A percentile compares a stretch with the other conserved stretches of the same genome.
Conservation (phyloP, 805 yeast species). For the Schizosaccharomyces cryophilus region DNA sequence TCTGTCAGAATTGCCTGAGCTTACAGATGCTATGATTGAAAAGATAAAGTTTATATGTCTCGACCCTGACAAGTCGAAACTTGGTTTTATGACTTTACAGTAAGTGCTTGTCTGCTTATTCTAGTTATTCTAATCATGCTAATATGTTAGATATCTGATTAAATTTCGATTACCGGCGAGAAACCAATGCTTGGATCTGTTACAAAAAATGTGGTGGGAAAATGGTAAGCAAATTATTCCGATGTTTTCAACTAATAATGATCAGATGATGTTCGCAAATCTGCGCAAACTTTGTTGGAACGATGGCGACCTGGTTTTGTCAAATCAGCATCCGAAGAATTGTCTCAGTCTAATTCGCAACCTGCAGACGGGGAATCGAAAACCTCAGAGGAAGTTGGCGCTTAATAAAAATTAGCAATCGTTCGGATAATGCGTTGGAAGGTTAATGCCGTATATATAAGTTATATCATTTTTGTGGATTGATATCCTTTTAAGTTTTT, state of each 20-base stretch:
- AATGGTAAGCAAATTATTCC: constrained; percentile 4
- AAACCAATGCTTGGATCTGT: constrained; percentile 17
- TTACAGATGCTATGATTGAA: constrained; percentile 35
- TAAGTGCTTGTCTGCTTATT: constrained; percentile 11
- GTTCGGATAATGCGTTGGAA: too few relatives aligned
- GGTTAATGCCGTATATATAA: too few relatives aligned
- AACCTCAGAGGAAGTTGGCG: background rate
- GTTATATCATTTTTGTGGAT: background rate
- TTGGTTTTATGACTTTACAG: constrained; percentile 66
- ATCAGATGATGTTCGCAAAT: background rate
- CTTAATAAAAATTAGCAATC: background rate
- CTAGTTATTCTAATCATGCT: background rate
- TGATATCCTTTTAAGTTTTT: too few relatives aligned
- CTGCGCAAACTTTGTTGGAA: background rate
- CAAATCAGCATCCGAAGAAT: background rate
- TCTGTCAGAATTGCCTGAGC: constrained; percentile 64
- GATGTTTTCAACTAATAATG: constrained; percentile 2
- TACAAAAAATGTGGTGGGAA: constrained; percentile 12
- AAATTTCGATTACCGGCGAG: constrained; percentile 81
- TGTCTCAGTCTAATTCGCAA: too few relatives aligned
- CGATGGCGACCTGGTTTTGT: constrained; percentile 1
- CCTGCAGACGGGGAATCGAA: background rate
- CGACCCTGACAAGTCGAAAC: constrained; percentile 59
- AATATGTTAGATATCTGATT: constrained; percentile 23
- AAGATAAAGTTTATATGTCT: constrained; percentile 49